phyloP scores from a whole-genome alignment of 2,329 filamentous ascomycete species.

The Hysterium pulicare region DNA sequence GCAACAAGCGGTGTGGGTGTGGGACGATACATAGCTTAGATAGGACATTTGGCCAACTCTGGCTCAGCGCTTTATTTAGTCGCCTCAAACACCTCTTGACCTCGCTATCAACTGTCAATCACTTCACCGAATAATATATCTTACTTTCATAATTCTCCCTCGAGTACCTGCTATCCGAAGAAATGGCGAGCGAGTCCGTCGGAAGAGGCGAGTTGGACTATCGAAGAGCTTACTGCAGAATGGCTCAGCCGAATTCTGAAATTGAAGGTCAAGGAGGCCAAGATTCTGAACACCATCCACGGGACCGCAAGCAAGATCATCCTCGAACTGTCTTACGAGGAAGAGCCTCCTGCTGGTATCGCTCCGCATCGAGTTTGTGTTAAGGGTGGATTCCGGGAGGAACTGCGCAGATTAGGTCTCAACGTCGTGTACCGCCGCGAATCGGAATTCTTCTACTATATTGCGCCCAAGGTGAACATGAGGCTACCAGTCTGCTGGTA shows the following conservation, averaged over 20 bases:
- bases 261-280: slow-evolving; percentile 8
- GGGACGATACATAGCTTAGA: too few species aligned
- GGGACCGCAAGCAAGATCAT: slow-evolving; percentile 17
- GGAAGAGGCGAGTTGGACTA: not conserved
- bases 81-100: too few species aligned
- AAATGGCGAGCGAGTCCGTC: not conserved
- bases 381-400: slow-evolving; percentile 16
- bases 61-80: too few species aligned
- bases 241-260: slow-evolving; percentile 13
- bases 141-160: too few species aligned
- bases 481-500: slow-evolving; percentile 10
- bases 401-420: slow-evolving; percentile 1
- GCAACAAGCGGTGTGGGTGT: too few species aligned
- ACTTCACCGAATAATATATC: too few species aligned
- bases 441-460: slow-evolving; percentile 14
- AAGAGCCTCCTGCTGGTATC: slow-evolving; percentile 1
- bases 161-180: too few species aligned
- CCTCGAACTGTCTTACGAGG: slow-evolving; percentile 11
- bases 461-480: slow-evolving; percentile 12
- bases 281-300: slow-evolving; percentile 9
- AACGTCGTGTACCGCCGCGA: slow-evolving; percentile 13
- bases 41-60: too few species aligned
- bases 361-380: slow-evolving; percentile 11
- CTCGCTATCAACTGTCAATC: too few species aligned
- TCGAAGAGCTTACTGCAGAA: slow-evolving; percentile 11